Base-by-base conservation (phyloP, 352 stramenopile species). In the Phytophthora vignae region DNA sequence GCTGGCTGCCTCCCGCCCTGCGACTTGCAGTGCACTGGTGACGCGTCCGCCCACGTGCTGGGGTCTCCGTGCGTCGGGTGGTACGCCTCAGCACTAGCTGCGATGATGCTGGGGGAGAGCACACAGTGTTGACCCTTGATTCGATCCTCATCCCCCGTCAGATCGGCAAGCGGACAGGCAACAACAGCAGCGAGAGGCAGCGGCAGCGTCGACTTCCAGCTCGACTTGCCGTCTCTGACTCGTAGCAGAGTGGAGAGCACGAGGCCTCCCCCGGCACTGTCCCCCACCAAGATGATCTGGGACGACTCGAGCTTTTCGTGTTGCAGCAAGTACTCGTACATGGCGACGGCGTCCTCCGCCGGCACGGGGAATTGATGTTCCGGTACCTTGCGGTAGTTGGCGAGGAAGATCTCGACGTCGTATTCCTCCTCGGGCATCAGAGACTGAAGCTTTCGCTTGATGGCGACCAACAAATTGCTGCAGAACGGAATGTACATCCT, bases 251-350 rank as follows among this genome's bases (percentile, higher is more conserved):
- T 78, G 10, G 78, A 82, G 57, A 88, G 64, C 2, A 76, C 73
- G 5, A 88, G 71, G 0, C 78, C 78, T 14, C 69, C 78, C 14
- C 78, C 80, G 4, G 76, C 78, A 27, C 78, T 85, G 25, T 88
- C 80, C 0, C 78, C 78, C 9, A 57, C 63, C n/a, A 88, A 2
- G 17, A 85, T 68, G n/a, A 85, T 78, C 36, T 78, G 60, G 4
- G 59, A 80, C 3, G 72, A 69, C 1, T 73, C 1, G 12, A 85
- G 40, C 10, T 71, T 64, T 19, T 81, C 65, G n/a, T 78, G 54
- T 12, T 77, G 31, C n/a, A 87, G 50, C n/a, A 87, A 58, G 55
- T 82, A 82, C 50, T 85, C 69, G 40, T 82, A 87, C 60, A 82
- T 79, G 11, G 33, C 33, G 6, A 82, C 60, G 0, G 70, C 70